phyloP scores from a whole-genome alignment of 345 rosid genomes.

The Syzygium jambos region DNA sequence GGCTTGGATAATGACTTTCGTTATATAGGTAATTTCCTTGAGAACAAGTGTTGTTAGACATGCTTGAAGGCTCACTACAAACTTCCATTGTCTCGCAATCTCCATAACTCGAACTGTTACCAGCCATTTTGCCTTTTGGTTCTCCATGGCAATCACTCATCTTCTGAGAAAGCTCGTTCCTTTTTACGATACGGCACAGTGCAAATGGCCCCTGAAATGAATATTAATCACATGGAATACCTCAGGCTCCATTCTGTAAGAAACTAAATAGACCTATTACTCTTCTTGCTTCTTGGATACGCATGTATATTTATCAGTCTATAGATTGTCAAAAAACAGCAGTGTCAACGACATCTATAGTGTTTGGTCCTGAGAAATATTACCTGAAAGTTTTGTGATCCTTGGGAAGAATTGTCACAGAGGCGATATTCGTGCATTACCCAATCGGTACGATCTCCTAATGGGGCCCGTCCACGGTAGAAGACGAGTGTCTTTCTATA shows the following conservation, averaged over 20 bases:
- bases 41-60: conserved; percentile 26
- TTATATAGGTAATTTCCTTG: conserved; percentile 28
- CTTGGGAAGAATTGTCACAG: conserved; percentile 41
- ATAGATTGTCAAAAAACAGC: background rate
- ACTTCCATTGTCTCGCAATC: conserved; percentile 22
- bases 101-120: conserved; percentile 26
- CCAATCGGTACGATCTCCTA: conserved; percentile 70
- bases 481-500: conserved; percentile 80
- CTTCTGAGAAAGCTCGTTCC: conserved; percentile 44
- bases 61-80: conserved; percentile 27
- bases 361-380: background rate
- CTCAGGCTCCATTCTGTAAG: background rate
- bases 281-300: background rate
- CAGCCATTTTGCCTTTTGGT: conserved; percentile 12
- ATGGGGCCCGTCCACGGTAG: conserved; percentile 71
- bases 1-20: conserved; percentile 31
- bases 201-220: conserved; percentile 63
- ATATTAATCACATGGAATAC: background rate
- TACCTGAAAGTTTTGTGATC: conserved; percentile 50
- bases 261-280: background rate
- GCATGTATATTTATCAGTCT: background rate
- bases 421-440: conserved; percentile 88
- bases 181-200: conserved; percentile 66
- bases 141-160: conserved; percentile 23
- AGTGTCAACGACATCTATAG: background rate